Conservation (phyloP, 352 stramenopile genomes). For the Nothophytophthora sp. region DNA sequence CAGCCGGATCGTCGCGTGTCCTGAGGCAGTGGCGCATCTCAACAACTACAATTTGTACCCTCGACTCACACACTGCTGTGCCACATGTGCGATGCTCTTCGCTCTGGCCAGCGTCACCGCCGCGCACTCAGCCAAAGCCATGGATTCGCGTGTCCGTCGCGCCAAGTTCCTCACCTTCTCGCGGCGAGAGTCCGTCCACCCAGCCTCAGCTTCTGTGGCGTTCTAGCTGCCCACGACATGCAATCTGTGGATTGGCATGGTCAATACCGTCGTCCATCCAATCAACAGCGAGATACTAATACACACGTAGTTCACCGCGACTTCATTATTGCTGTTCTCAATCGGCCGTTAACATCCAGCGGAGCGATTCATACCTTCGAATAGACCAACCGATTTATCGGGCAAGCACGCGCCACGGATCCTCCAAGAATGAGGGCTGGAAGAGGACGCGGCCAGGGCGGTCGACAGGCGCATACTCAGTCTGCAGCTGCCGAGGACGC, state of each 20-base stretch:
- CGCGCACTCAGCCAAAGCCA: slow-evolving; percentile 39
- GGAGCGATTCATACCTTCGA: no score
- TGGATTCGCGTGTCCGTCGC: slow-evolving; percentile 37
- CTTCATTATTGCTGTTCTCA: slow-evolving; percentile 5
- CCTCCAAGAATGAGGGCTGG: slow-evolving; percentile 65
- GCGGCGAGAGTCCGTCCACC: slow-evolving; percentile 19
- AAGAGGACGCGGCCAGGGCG: slow-evolving; percentile 60
- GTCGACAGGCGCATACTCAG: slow-evolving; percentile 2
- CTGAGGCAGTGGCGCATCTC: slow-evolving; percentile 24
- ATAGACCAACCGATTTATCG: no score
- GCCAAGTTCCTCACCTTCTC: slow-evolving; percentile 50
- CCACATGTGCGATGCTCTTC: slow-evolving; percentile 42
- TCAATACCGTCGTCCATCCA: no score
- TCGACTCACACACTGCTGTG: slow-evolving; percentile 39
- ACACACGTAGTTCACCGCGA: slow-evolving; percentile 2
- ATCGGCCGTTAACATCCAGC: slow-evolving; percentile 4
- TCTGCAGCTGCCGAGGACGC: slow-evolving; percentile 13
- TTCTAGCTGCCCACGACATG: slow-evolving; percentile 21
- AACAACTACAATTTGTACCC: slow-evolving; percentile 40
- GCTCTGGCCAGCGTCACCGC: slow-evolving; percentile 41
- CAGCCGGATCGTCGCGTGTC: slow-evolving; percentile 43
- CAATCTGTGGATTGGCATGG: no score
- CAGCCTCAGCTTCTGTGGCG: slow-evolving; percentile 22
- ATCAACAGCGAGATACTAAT: no score
- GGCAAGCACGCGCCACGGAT: slow-evolving; percentile 41